Conservation (phyloP, 2,329 filamentous ascomycete genomes). For the Talaromyces sp. region DNA sequence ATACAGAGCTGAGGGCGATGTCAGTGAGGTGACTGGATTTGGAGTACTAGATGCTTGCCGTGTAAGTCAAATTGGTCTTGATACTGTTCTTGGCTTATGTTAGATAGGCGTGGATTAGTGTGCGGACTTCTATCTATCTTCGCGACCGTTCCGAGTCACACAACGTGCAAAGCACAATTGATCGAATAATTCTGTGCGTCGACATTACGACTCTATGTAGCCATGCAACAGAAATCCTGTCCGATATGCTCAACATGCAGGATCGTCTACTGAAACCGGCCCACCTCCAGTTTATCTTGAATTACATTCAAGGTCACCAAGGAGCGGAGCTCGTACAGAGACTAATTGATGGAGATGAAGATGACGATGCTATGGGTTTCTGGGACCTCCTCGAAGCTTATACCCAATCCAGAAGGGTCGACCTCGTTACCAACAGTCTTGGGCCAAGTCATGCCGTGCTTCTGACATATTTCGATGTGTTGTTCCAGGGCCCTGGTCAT, state of each 20-base stretch:
- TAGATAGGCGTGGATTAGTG: conserved; percentile 34
- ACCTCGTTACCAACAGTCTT: conserved; percentile 31
- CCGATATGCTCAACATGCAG: conserved; percentile 32
- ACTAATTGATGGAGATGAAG: conserved; percentile 35
- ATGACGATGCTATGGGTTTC: conserved; percentile 37
- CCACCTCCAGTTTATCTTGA: conserved; percentile 29
- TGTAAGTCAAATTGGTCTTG: conserved; percentile 24
- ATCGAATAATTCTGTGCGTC: conserved; percentile 27
- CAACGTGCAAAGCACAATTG: conserved; percentile 23
- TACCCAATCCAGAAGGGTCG: conserved; percentile 28
- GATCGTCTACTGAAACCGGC: conserved; percentile 26
- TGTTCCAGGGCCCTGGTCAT: conserved; percentile 41
- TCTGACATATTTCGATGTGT: conserved; percentile 34
- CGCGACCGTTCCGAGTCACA: conserved; percentile 22
- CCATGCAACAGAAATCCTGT: conserved; percentile 33
- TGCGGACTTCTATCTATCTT: conserved; percentile 27
- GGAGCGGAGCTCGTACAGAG: conserved; percentile 32
- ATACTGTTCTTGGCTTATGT: background rate
- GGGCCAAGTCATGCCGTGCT: conserved; percentile 33
- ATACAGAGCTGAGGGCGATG: conserved; percentile 20
- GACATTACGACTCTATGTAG: conserved; percentile 27
- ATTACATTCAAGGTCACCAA: conserved; percentile 33
- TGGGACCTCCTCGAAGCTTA: conserved; percentile 41
- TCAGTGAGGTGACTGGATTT: conserved; percentile 25
- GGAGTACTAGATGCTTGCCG: conserved; percentile 38